Percentiles rank a stretch among this genome's conserved stretches.
phyloP scores from a whole-genome alignment of 1,284 basidiomycete species.

The Moesziomyces globuligerus region DNA sequence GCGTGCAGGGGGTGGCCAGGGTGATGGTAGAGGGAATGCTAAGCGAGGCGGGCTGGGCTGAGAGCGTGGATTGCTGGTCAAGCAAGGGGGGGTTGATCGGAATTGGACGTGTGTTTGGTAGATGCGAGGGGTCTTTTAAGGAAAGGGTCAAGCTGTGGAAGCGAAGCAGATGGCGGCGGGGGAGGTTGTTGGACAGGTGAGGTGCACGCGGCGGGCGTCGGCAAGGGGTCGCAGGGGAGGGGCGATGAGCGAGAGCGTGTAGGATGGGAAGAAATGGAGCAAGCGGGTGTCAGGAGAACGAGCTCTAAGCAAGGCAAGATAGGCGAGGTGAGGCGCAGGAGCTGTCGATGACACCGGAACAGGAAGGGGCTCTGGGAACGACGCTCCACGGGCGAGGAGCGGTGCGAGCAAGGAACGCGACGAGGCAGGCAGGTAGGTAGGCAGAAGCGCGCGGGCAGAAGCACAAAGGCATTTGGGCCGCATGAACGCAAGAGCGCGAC shows the following conservation, averaged over 20 bases:
- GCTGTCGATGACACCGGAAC: constrained; percentile 23
- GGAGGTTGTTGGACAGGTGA: constrained; percentile 31
- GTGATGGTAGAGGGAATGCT: constrained; percentile 3
- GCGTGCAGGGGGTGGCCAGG: too few species aligned
- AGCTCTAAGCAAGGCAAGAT: constrained; percentile 8
- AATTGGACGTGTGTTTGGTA: constrained; percentile 42
- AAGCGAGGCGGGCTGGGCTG: constrained; percentile 34
- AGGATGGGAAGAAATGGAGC: constrained; percentile 1
- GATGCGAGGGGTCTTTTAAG: constrained; percentile 47
- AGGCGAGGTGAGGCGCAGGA: constrained; percentile 9
- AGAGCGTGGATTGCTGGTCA: constrained; percentile 33
- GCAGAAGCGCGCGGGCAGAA: not conserved
- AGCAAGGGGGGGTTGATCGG: constrained; percentile 42
- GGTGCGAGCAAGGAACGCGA: constrained; percentile 1
- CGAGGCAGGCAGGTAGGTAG: not conserved
- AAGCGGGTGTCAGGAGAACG: constrained; percentile 22
- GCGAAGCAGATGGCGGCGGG: constrained; percentile 14
- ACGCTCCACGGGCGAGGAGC: constrained; percentile 6
- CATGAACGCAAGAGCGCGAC: constrained; percentile 7
- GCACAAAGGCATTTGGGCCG: too few species aligned
- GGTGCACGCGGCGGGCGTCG: constrained; percentile 24
- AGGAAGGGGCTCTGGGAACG: constrained; percentile 28
- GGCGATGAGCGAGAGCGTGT: constrained; percentile 5
- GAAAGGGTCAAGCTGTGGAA: constrained; percentile 12
- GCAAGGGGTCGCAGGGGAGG: constrained; percentile 20